phyloP scores from a whole-genome alignment of 148 eudicot species.

The Vaccinium vitisidaea region DNA sequence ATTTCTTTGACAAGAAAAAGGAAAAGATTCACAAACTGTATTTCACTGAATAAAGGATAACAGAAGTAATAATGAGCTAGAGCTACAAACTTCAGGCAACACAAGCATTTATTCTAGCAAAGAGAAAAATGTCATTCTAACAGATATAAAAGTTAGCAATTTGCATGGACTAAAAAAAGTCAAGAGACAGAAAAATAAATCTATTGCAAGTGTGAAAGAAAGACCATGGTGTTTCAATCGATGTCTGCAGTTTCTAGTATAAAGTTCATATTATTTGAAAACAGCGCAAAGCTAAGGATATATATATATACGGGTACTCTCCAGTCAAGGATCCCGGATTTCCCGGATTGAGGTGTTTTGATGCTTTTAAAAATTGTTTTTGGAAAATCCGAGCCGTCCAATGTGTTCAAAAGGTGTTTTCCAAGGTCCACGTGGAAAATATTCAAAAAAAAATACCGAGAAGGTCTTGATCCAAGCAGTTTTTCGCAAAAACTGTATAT shows the following conservation, averaged over 20 bases:
- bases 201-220: background rate
- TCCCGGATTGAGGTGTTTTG: too few species aligned
- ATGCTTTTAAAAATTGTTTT: too few species aligned
- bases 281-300: background rate
- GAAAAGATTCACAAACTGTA: background rate
- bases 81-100: background rate
- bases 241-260: background rate
- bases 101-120: background rate
- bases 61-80: background rate
- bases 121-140: background rate
- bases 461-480: too few species aligned
- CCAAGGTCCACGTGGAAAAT: too few species aligned
- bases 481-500: too few species aligned
- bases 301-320: too few species aligned
- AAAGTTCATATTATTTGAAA: background rate
- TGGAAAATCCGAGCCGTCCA: too few species aligned
- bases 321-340: too few species aligned
- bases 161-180: background rate
- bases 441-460: too few species aligned
- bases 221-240: background rate
- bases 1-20: constrained; percentile 56
- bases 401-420: too few species aligned
- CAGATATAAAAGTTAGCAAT: background rate
- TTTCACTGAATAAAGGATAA: background rate
- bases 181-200: background rate